phyloP scores from a whole-genome alignment of 1,284 basidiomycete genomes.

The Ustilago hordei region DNA sequence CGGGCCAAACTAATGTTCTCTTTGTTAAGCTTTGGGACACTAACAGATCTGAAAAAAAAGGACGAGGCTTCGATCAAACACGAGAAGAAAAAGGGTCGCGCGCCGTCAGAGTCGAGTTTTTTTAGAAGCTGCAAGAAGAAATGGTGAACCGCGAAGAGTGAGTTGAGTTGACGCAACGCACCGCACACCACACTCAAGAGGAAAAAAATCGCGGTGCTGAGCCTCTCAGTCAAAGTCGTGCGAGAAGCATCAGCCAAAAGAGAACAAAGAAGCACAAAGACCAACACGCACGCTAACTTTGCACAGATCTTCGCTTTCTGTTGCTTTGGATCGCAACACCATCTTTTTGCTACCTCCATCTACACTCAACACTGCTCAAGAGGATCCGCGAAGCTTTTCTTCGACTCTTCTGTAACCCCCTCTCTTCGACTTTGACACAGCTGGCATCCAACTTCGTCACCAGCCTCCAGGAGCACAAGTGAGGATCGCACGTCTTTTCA shows the following conservation, averaged over 20 bases:
- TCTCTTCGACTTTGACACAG: not conserved
- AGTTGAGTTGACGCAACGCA: not conserved
- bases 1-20: no score
- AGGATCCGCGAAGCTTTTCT: not conserved
- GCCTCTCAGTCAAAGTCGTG: constrained; percentile 26
- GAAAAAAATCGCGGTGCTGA: constrained; percentile 8
- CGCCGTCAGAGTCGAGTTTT: not conserved
- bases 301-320: constrained; percentile 1
- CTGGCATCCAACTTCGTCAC: not conserved
- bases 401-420: not conserved
- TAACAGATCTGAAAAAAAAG: no score
- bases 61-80: constrained; percentile 29
- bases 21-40: no score
- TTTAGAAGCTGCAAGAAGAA: constrained; percentile 53
- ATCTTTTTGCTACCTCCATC: constrained; percentile 3
- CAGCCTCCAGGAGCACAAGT: not conserved
- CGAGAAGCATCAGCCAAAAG: constrained; percentile 20
- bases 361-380: not conserved
- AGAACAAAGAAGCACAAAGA: constrained; percentile 37
- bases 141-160: constrained; percentile 7
- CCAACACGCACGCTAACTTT: constrained; percentile 27
- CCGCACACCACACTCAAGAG: not conserved
- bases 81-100: constrained; percentile 3
- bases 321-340: constrained; percentile 1
- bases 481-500: not conserved